These are phyloP conservation scores for Fusarium pilosicola DNA, from an alignment of 2,329 filamentous ascomycete species.

Conservation along the genomic window DNA sequence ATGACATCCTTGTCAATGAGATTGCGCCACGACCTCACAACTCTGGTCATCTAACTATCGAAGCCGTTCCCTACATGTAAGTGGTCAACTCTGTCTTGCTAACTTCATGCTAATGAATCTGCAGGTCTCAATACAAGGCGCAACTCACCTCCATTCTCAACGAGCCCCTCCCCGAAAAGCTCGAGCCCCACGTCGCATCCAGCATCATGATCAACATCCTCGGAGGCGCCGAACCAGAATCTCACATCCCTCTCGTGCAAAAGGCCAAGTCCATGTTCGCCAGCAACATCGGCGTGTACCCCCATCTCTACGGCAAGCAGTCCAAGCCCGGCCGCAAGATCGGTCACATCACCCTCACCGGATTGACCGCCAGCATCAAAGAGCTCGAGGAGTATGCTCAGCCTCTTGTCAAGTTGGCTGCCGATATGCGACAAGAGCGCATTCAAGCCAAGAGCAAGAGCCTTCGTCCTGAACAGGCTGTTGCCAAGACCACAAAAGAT, in stretches of 20 bases:
- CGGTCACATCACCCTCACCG: slow-evolving; percentile 88
- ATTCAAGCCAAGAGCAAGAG: slow-evolving; percentile 53
- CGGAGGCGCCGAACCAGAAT: slow-evolving; percentile 72
- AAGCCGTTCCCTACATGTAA: slow-evolving; percentile 79
- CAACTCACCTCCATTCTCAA: slow-evolving; percentile 87
- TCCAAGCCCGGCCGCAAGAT: slow-evolving; percentile 93
- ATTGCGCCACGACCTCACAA: slow-evolving; percentile 87
- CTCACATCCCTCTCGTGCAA: slow-evolving; percentile 65
- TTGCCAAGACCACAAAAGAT: not conserved
- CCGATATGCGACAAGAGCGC: slow-evolving; percentile 67
- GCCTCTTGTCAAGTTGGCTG: slow-evolving; percentile 73
- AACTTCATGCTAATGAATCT: rapidly evolving
- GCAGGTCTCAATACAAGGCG: slow-evolving; percentile 83
- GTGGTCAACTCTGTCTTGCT: rapidly evolving
- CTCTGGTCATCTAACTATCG: slow-evolving; percentile 94
- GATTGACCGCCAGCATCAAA: slow-evolving; percentile 71
- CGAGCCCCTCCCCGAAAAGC: slow-evolving; percentile 62
- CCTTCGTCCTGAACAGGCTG: slow-evolving; percentile 49
- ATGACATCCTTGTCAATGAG: slow-evolving; percentile 82
- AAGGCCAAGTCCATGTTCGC: slow-evolving; percentile 57
- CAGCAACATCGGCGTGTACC: slow-evolving; percentile 60
- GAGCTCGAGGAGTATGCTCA: slow-evolving; percentile 65
- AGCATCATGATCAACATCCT: slow-evolving; percentile 86
- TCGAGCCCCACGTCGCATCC: slow-evolving; percentile 68
- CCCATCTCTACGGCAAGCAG: slow-evolving; percentile 93